A percentile compares a stretch with the other conserved stretches of the same genome.
Evolutionary conservation across 2,329 filamentous ascomycete genomes (phyloP).

Genomic region (Stromatinia cepivora): DNA sequence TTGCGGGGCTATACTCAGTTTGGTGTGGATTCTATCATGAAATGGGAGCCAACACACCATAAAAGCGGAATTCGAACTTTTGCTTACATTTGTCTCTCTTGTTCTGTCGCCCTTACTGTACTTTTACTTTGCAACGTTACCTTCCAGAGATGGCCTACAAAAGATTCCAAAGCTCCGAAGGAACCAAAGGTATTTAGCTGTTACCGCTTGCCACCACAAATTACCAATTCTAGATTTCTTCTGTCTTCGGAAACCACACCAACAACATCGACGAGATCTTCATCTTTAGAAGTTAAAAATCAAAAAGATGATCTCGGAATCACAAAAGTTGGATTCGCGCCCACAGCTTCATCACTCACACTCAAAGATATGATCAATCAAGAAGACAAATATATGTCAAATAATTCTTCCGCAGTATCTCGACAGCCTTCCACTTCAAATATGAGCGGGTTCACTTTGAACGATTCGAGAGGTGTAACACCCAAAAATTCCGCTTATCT

Average conservation of each 20-base stretch:
- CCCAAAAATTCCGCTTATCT: neutral
- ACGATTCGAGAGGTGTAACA: neutral
- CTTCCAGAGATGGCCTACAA: conserved; percentile 13
- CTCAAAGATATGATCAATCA: neutral
- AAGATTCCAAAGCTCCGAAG: conserved; percentile 8
- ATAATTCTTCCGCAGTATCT: neutral
- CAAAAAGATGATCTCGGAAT: conserved; percentile 3
- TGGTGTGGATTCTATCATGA: conserved; percentile 20
- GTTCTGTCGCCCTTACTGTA: conserved; percentile 6
- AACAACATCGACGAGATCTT: conserved; percentile 4
- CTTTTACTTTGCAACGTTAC: conserved; percentile 12
- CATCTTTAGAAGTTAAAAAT: neutral
- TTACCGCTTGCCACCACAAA: conserved; percentile 13
- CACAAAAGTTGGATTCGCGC: neutral
- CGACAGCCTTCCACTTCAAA: conserved; percentile 4
- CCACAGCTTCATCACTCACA: neutral
- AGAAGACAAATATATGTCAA: neutral
- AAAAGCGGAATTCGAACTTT: conserved; percentile 19
- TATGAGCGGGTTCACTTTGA: conserved; percentile 13
- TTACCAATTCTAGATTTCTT: neutral
- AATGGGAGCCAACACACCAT: conserved; percentile 25
- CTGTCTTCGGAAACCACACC: neutral
- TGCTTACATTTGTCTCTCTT: conserved; percentile 22
- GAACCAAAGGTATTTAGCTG: conserved; percentile 6
- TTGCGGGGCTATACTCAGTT: conserved; percentile 26